phyloP scores from a whole-genome alignment of 2,329 filamentous ascomycete species.

The Xylaria arbuscula region DNA sequence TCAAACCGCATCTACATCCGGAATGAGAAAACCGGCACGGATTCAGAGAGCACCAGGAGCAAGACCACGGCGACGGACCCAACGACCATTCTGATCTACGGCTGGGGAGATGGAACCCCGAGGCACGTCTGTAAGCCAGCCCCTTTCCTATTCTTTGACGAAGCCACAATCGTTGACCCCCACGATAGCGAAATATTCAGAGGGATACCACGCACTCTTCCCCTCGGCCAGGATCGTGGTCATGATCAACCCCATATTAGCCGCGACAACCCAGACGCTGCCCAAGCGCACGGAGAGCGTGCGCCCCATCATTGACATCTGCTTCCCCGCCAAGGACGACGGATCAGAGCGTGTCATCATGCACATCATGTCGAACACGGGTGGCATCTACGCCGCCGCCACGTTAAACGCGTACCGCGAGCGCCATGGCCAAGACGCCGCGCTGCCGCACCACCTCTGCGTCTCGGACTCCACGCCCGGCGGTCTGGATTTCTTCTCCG shows the following conservation, averaged over 20 bases:
- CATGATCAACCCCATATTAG: conserved; percentile 61
- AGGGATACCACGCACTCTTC: conserved; percentile 63
- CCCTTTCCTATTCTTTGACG: neutral
- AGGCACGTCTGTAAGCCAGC: conserved; percentile 60
- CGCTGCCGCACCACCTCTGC: conserved; percentile 61
- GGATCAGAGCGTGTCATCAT: conserved; percentile 56
- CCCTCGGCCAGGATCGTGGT: conserved; percentile 63
- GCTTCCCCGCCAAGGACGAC: conserved; percentile 49
- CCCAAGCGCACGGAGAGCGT: conserved; percentile 58
- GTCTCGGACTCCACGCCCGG: conserved; percentile 67
- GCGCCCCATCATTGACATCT: conserved; percentile 57
- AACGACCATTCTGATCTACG: conserved; percentile 63
- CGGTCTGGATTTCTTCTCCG: conserved; percentile 55
- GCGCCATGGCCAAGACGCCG: conserved; percentile 47
- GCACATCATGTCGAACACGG: conserved; percentile 69
- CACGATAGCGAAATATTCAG: conserved; percentile 58
- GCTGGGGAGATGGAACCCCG: conserved; percentile 67
- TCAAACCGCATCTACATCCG: conserved; percentile 61
- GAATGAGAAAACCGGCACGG: conserved; percentile 47
- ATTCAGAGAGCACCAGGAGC: conserved; percentile 22
- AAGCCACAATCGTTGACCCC: conserved; percentile 4
- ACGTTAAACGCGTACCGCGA: conserved; percentile 60
- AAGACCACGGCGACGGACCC: conserved; percentile 46
- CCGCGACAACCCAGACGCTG: conserved; percentile 58
- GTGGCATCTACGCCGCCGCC: conserved; percentile 64